Conservation (phyloP, 2,329 filamentous ascomycete species). For the Bipolaris victoriae region DNA sequence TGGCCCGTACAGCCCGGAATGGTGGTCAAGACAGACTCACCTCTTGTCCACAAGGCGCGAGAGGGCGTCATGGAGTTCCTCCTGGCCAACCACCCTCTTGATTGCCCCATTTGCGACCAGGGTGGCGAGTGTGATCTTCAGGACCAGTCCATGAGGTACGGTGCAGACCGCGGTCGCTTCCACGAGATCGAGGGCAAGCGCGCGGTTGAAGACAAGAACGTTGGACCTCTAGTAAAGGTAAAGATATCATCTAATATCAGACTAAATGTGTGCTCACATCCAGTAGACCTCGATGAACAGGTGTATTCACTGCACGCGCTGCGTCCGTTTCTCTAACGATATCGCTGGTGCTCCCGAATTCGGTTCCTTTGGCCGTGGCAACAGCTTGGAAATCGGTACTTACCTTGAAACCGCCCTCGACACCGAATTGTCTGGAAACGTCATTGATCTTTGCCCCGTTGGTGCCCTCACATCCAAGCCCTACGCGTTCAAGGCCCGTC, state of each 20-base stretch:
- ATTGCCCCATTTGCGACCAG: constrained; percentile 98
- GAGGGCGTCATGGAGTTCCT: constrained; percentile 99
- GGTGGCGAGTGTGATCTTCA: constrained; percentile 99
- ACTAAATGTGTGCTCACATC: constrained; percentile 32
- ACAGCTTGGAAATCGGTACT: constrained; percentile 96
- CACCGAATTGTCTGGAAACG: constrained; percentile 93
- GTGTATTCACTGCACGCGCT: constrained; percentile 98
- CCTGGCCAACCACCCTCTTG: constrained; percentile 92
- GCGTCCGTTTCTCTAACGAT: constrained; percentile 97
- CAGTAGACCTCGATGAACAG: constrained; percentile 93
- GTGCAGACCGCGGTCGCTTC: constrained; percentile 92
- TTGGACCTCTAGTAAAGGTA: constrained; percentile 90
- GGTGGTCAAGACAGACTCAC: constrained; percentile 98
- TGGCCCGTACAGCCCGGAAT: constrained; percentile 99
- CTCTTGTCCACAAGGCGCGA: constrained; percentile 93
- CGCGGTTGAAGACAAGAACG: constrained; percentile 99
- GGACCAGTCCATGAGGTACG: constrained; percentile 99
- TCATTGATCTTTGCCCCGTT: constrained; percentile 97
- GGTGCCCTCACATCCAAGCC: constrained; percentile 96
- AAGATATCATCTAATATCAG: background rate
- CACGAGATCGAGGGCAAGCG: constrained; percentile 96
- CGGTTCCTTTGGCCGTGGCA: constrained; percentile 91
- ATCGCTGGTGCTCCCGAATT: constrained; percentile 94
- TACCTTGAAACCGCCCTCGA: constrained; percentile 95
- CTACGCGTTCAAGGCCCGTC: constrained; percentile 94